phyloP scores from a whole-genome alignment of 306 rosid genomes.

The Castanea mollissima region DNA sequence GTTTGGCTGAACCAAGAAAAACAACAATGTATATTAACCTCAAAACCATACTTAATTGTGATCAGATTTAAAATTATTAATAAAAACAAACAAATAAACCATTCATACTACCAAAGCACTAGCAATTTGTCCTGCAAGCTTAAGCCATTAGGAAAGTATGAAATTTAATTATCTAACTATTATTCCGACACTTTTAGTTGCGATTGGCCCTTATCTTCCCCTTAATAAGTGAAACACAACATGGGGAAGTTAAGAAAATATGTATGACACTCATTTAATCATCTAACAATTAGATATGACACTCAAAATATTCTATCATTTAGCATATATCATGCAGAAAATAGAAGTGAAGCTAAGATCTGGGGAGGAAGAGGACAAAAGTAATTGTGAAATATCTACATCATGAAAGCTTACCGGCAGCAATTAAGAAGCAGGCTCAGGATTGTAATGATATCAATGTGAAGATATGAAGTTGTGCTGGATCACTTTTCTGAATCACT shows the following conservation, averaged over 20 bases:
- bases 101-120: neutral
- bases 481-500: constrained; percentile 16
- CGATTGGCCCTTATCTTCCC: no score
- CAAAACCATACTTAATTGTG: neutral
- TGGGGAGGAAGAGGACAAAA: constrained; percentile 24
- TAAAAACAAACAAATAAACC: neutral
- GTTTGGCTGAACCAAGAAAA: constrained; percentile 49
- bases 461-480: no score
- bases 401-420: constrained; percentile 36
- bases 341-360: constrained; percentile 13
- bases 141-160: no score
- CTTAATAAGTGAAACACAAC: no score
- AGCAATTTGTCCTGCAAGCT: neutral
- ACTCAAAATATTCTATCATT: neutral
- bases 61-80: neutral
- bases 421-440: constrained; percentile 2
- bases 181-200: no score
- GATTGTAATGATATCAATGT: neutral
- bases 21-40: neutral
- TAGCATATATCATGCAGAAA: neutral
- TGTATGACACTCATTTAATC: no score
- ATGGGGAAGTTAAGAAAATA: no score
- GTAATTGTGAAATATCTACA: constrained; percentile 16
- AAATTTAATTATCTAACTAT: no score
- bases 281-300: no score